phyloP scores from a whole-genome alignment of 164 flowering plant genomes.

The Aristolochia californica region DNA sequence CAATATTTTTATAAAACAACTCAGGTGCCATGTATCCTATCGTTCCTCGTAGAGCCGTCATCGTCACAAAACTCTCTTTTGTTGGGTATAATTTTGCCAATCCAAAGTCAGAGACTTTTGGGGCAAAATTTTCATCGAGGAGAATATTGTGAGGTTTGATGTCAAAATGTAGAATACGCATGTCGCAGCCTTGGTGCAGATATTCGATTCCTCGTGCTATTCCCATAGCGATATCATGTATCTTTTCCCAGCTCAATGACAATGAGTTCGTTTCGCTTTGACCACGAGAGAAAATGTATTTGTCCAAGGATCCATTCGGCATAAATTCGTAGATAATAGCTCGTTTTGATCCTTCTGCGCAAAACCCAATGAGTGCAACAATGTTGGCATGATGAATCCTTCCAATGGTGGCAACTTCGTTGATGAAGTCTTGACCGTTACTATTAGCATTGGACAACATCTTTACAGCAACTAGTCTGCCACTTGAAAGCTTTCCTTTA shows the following conservation, averaged over 20 bases:
- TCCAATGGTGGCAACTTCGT: slow-evolving; percentile 12
- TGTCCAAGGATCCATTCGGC: slow-evolving; percentile 11
- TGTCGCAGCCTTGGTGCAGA: slow-evolving; percentile 12
- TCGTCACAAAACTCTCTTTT: slow-evolving; percentile 1
- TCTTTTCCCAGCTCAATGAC: slow-evolving; percentile 8
- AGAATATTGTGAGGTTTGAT: slow-evolving; percentile 13
- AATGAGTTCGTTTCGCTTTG: no score
- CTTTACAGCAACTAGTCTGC: slow-evolving; percentile 31
- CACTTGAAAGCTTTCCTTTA: slow-evolving; percentile 29
- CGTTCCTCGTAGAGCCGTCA: slow-evolving; percentile 4
- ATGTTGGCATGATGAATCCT: slow-evolving; percentile 12
- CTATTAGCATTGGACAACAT: slow-evolving; percentile 16
- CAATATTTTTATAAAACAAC: slow-evolving; percentile 2
- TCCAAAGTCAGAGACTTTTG: slow-evolving; percentile 13
- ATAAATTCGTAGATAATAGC: slow-evolving; percentile 12
- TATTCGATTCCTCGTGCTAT: slow-evolving; percentile 9
- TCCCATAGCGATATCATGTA: slow-evolving; percentile 5
- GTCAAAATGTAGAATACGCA: slow-evolving; percentile 13
- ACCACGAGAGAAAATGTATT: slow-evolving; percentile 3
- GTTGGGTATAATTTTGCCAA: slow-evolving; percentile 2
- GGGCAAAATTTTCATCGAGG: slow-evolving; percentile 7
- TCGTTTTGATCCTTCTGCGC: slow-evolving; percentile 5
- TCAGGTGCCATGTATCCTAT: slow-evolving; percentile 12
- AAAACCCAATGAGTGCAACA: slow-evolving; percentile 8
- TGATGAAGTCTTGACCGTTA: slow-evolving; percentile 8